Conservation (phyloP, 2,329 filamentous ascomycete genomes). For the Exophiala phaeomuriformis region DNA sequence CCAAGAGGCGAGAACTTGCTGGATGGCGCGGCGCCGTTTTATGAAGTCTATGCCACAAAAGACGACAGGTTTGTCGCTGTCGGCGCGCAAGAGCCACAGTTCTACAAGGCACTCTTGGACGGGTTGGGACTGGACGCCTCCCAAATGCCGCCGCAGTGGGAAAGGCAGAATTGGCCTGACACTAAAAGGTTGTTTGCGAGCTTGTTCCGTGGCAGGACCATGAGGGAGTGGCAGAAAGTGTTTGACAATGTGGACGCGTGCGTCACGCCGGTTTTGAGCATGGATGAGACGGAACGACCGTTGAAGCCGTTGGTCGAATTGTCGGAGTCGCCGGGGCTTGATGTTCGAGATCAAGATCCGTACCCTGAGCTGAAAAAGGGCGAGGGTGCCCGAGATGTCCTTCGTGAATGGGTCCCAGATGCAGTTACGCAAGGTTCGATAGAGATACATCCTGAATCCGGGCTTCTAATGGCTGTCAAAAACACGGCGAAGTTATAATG, state of each 20-base stretch:
- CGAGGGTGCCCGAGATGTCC: constrained; percentile 6
- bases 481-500: constrained; percentile 3
- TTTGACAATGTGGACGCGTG: constrained; percentile 91
- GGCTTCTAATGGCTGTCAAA: constrained; percentile 1
- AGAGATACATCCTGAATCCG: constrained; percentile 4
- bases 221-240: constrained; percentile 70
- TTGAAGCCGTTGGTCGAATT: constrained; percentile 45
- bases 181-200: constrained; percentile 54
- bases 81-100: constrained; percentile 79
- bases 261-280: constrained; percentile 75
- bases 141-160: constrained; percentile 43
- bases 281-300: constrained; percentile 58
- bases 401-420: constrained; percentile 10
- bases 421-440: background rate
- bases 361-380: constrained; percentile 18
- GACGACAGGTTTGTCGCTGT: constrained; percentile 75
- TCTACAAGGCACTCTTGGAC: constrained; percentile 61
- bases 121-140: constrained; percentile 51
- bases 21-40: constrained; percentile 80
- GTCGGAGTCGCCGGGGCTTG: constrained; percentile 59
- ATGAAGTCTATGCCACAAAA: constrained; percentile 77
- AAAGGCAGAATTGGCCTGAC: constrained; percentile 59
- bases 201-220: constrained; percentile 61
- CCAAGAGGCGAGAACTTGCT: constrained; percentile 70
- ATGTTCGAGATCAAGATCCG: constrained; percentile 37